Base-by-base conservation (phyloP, 2,329 filamentous ascomycete genomes). In the Apiospora aurea region DNA sequence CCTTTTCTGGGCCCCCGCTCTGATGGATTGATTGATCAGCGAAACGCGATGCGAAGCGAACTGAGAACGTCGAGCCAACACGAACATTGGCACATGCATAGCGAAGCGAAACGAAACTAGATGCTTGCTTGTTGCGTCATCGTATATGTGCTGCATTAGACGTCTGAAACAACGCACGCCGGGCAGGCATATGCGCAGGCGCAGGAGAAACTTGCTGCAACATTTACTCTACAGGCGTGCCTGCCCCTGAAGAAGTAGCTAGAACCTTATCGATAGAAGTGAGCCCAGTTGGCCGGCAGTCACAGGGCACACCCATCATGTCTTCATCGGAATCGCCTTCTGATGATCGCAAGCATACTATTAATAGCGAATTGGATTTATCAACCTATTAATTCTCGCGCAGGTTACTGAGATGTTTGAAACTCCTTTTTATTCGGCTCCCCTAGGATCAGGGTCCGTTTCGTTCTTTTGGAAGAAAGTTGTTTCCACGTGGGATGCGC, bases 1-100 rank as follows among this genome's bases (percentile, higher is more conserved):
- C 79, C 26, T 79, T 77, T 67, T 71, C 72, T 1, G 77, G 77
- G 2, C 74, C 75, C 14, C 49, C 29, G 10, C 26, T 61, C 11
- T 61, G 51, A 57, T 34, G 1, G 26, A 57, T 76, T 21, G 61
- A 61, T 57, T 70, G 69, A 70, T 29, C 41, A 57, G 61, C 34
- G n/a, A 69, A 29, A 46, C 18, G 21, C 46, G 51, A 57, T 3
- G 29, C 8, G 41, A 14, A 43, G 26, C 26, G n/a, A 24, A 26
- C 13, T 46, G 44, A n/a, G 46, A n/a, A 38, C 16, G 16, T 61
- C 18, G 21, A 34, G 16, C 16, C 53, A 38, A 38, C 34, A 21
- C 53, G 53, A 57, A 29, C 53, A 61, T 57, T 57, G 51, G 26
- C 26, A 57, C 51, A 57, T 11, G 13, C 46, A 47, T 7, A 47